phyloP scores from a whole-genome alignment of 1,284 basidiomycete genomes.

The Singerocomus rubriflavus region DNA sequence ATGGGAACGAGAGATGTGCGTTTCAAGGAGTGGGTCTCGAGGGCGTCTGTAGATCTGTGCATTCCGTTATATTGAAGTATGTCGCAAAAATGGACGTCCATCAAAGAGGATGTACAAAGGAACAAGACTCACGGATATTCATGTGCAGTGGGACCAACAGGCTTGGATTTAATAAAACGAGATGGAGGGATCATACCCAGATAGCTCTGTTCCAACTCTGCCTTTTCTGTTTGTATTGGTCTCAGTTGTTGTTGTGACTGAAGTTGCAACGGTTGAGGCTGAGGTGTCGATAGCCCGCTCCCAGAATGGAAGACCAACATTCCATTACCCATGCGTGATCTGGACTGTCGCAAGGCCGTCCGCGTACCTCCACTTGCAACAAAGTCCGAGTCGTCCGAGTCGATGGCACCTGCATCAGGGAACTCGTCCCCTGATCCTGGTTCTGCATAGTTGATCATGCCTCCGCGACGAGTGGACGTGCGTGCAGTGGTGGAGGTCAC shows the following conservation, averaged over 20 bases:
- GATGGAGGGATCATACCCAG: conserved; percentile 84
- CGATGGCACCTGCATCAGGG: conserved; percentile 72
- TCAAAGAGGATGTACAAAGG: conserved; percentile 7
- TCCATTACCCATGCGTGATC: conserved; percentile 37
- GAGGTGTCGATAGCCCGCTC: conserved; percentile 33
- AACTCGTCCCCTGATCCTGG: conserved; percentile 80
- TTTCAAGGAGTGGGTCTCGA: conserved; percentile 62
- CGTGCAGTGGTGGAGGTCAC: conserved; percentile 40
- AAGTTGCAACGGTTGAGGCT: conserved; percentile 29
- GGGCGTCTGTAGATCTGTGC: conserved; percentile 59
- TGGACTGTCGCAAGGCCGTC: conserved; percentile 41
- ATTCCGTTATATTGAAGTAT: conserved; percentile 17
- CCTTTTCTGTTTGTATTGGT: conserved; percentile 38
- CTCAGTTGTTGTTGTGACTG: conserved; percentile 27
- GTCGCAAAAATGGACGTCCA: conserved; percentile 21
- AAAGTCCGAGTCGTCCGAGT: conserved; percentile 73
- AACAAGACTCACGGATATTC: conserved; percentile 61
- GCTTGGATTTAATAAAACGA: conserved; percentile 67
- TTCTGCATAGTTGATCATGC: conserved; percentile 85
- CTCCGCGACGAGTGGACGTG: conserved; percentile 53
- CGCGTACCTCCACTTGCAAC: conserved; percentile 50
- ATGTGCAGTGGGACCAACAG: conserved; percentile 60
- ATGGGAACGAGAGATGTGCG: conserved; percentile 84
- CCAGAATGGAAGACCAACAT: conserved; percentile 36
- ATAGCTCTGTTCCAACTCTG: conserved; percentile 82